Percentiles rank a stretch among this genome's conserved stretches.
phyloP scores from a whole-genome alignment of 805 yeast species.

The Metschnikowia proteae region DNA sequence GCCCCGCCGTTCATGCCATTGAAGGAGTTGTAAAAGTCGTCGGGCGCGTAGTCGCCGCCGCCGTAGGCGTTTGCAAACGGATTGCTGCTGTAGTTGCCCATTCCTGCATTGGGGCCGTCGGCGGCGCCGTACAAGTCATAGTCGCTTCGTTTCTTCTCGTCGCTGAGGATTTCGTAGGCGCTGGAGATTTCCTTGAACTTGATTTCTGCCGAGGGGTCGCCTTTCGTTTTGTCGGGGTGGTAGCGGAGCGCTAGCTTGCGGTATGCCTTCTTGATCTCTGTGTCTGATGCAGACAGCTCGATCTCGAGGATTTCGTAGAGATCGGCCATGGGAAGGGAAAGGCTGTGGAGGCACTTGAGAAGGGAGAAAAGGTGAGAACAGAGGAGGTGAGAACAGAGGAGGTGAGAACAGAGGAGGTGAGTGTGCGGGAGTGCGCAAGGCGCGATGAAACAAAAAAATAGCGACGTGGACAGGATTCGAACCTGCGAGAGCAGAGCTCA shows the following conservation, averaged over 20 bases:
- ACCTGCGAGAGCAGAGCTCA: constrained; percentile 26
- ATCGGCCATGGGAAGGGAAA: constrained; percentile 11
- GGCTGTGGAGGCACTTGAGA: no score
- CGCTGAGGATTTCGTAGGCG: constrained; percentile 81
- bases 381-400: neutral
- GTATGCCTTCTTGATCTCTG: constrained; percentile 81
- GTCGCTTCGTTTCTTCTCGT: constrained; percentile 55
- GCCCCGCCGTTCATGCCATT: constrained; percentile 37
- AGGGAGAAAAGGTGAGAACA: neutral
- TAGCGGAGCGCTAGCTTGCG: constrained; percentile 74
- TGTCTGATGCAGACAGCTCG: constrained; percentile 55
- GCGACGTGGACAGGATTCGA: constrained; percentile 27
- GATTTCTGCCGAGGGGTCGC: constrained; percentile 65
- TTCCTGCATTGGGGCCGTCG: constrained; percentile 21
- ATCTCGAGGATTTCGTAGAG: constrained; percentile 72
- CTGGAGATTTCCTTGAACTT: constrained; percentile 79
- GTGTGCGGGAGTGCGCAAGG: neutral
- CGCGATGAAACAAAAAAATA: constrained; percentile 7
- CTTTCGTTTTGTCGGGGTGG: constrained; percentile 87
- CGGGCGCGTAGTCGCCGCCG: constrained; percentile 55
- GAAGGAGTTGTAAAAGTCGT: constrained; percentile 74
- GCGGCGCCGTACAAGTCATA: constrained; percentile 57
- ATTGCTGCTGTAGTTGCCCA: constrained; percentile 28
- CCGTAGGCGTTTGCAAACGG: constrained; percentile 34
- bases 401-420: neutral